A percentile compares a stretch with the other conserved stretches of the same genome.
These are phyloP conservation scores for Leptographium procerum DNA, from an alignment of 2,329 filamentous ascomycete genomes.

Conservation along the genomic window DNA sequence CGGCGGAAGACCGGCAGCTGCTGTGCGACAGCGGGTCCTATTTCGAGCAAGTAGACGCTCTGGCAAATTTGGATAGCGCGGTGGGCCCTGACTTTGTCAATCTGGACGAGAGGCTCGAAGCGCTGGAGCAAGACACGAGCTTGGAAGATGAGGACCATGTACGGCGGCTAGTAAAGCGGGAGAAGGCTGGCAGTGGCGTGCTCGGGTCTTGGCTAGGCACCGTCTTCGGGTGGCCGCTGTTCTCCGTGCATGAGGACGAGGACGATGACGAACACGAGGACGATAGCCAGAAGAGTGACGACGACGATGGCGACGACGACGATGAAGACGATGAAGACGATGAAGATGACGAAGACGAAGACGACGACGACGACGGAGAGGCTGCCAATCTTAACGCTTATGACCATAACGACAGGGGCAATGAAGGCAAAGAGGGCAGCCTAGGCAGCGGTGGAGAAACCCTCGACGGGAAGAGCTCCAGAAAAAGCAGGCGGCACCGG, in stretches of 20 bases:
- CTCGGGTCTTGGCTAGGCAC: constrained; percentile 48
- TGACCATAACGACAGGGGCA: constrained; percentile 23
- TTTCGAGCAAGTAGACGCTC: constrained; percentile 16
- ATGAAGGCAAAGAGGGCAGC: constrained; percentile 16
- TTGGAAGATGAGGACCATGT: constrained; percentile 49
- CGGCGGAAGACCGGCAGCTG: constrained; percentile 18
- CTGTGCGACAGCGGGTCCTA: not conserved
- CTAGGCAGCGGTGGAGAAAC: too few relatives aligned
- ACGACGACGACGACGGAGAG: constrained; percentile 22
- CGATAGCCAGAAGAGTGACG: constrained; percentile 25
- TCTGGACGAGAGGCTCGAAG: constrained; percentile 47
- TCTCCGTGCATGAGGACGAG: constrained; percentile 50
- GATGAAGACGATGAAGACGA: constrained; percentile 25
- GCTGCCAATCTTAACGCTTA: constrained; percentile 10
- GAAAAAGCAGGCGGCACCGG: not conserved
- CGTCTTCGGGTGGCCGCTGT: constrained; percentile 49
- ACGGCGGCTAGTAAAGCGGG: constrained; percentile 42
- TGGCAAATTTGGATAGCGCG: constrained; percentile 14
- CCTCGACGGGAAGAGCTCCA: too few relatives aligned
- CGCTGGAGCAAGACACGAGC: constrained; percentile 34
- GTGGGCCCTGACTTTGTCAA: constrained; percentile 52
- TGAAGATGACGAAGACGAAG: constrained; percentile 19
- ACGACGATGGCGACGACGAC: constrained; percentile 26
- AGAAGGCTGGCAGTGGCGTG: constrained; percentile 35
- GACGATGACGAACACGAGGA: constrained; percentile 33